phyloP scores from a whole-genome alignment of 2,329 filamentous ascomycete species.

The Incumbomyces lentus region DNA sequence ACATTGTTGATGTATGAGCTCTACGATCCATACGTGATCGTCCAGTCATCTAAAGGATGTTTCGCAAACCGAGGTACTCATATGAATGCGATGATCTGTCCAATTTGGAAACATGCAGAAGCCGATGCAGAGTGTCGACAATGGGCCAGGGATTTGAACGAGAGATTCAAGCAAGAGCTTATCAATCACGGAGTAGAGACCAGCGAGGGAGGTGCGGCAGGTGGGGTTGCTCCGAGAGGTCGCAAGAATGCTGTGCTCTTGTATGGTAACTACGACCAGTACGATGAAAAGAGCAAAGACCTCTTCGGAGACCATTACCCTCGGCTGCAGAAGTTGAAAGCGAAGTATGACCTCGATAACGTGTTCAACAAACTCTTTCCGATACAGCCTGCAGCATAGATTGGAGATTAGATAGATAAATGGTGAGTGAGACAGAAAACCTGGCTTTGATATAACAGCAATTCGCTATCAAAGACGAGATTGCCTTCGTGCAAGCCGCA shows the following conservation, averaged over 20 bases:
- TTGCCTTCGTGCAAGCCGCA: too few relatives aligned
- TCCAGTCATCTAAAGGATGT: constrained; percentile 27
- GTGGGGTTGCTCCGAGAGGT: constrained; percentile 8
- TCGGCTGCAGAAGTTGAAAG: constrained; percentile 34
- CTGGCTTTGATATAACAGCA: too few relatives aligned
- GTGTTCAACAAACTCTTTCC: constrained; percentile 38
- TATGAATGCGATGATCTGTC: constrained; percentile 34
- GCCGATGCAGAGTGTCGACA: constrained; percentile 30
- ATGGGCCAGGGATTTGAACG: constrained; percentile 31
- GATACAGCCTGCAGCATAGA: constrained; percentile 18
- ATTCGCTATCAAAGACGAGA: too few relatives aligned
- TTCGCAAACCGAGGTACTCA: constrained; percentile 38
- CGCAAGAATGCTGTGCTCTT: constrained; percentile 15
- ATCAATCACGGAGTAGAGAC: constrained; percentile 8
- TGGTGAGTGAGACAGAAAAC: too few relatives aligned
- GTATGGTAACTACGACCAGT: constrained; percentile 22
- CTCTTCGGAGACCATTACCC: constrained; percentile 37
- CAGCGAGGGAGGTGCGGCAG: constrained; percentile 9
- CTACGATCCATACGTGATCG: constrained; percentile 29
- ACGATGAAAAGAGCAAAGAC: constrained; percentile 23
- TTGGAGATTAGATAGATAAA: background rate
- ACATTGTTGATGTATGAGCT: constrained; percentile 34
- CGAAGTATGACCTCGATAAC: constrained; percentile 37
- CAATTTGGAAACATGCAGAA: constrained; percentile 32
- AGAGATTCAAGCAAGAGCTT: constrained; percentile 22